These are phyloP conservation scores for Wallacemonas sp. DNA, from an alignment of 208 protist genomes.

Conservation along the genomic window DNA sequence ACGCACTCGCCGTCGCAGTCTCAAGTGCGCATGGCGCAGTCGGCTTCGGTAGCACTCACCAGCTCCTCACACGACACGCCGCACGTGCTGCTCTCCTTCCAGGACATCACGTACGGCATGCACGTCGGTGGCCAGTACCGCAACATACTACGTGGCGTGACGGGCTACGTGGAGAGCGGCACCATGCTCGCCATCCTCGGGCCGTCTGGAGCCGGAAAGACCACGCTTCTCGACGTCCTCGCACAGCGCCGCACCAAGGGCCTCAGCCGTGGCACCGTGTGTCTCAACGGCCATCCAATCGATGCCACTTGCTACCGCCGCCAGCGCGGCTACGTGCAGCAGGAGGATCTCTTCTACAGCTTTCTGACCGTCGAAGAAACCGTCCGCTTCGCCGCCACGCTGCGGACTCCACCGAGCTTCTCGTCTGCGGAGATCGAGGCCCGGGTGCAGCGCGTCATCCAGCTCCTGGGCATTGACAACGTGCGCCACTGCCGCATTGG, in stretches of 20 bases:
- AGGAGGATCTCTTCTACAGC: constrained; percentile 73
- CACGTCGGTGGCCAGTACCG: constrained; percentile 10
- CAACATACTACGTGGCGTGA: constrained; percentile 51
- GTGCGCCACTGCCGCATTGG: constrained; percentile 51
- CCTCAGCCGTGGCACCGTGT: constrained; percentile 32
- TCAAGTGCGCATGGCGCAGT: too few species aligned
- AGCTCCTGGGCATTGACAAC: constrained; percentile 55
- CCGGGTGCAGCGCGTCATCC: constrained; percentile 23
- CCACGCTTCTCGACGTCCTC: constrained; percentile 79
- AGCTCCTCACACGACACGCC: constrained; percentile 6
- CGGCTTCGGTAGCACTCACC: background rate
- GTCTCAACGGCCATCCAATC: constrained; percentile 47
- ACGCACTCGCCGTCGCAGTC: background rate
- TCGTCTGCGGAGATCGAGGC: constrained; percentile 18
- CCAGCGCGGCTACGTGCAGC: constrained; percentile 72
- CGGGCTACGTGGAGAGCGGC: constrained; percentile 57
- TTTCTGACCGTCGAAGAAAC: constrained; percentile 75
- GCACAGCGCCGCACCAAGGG: constrained; percentile 31
- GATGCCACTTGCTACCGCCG: constrained; percentile 32
- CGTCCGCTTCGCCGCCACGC: constrained; percentile 58
- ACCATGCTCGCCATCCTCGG: constrained; percentile 76
- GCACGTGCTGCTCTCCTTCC: constrained; percentile 38
- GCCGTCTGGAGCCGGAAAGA: constrained; percentile 79
- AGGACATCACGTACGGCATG: constrained; percentile 46
- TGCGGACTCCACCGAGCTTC: constrained; percentile 47